Evolutionary conservation across 495 filamentous ascomycete genomes (phyloP).

Genomic region (Aspergillus coremiiformis): DNA sequence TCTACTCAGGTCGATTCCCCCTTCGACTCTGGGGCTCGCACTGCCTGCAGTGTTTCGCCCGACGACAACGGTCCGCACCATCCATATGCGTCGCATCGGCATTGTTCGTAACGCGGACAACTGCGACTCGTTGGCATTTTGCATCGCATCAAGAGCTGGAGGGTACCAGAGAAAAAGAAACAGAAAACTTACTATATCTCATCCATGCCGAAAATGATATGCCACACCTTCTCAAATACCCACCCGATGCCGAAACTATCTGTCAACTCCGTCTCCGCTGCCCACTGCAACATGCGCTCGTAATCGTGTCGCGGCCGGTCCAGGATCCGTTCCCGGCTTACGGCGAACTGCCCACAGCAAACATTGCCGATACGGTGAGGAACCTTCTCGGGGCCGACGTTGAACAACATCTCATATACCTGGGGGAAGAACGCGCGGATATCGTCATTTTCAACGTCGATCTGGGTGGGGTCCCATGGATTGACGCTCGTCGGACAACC

Average conservation of each 20-base stretch:
- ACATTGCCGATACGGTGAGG: constrained; percentile 36
- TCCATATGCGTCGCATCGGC: constrained; percentile 37
- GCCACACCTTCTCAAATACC: constrained; percentile 39
- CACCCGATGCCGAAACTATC: constrained; percentile 37
- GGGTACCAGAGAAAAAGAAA: neutral
- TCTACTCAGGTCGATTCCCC: constrained; percentile 2
- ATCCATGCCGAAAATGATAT: constrained; percentile 37
- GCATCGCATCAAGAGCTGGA: too few species aligned
- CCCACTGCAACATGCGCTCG: constrained; percentile 37
- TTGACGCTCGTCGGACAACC: constrained; percentile 30
- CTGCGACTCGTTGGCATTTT: constrained; percentile 12
- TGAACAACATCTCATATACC: constrained; percentile 30
- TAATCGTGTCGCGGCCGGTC: constrained; percentile 37
- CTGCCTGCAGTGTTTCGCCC: constrained; percentile 26
- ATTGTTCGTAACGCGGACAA: constrained; percentile 36
- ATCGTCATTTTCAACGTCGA: constrained; percentile 31
- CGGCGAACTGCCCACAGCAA: constrained; percentile 47
- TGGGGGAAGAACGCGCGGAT: constrained; percentile 29
- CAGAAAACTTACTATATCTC: constrained; percentile 27
- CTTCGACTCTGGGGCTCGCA: constrained; percentile 10
- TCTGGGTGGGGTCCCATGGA: constrained; percentile 23
- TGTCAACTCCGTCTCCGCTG: constrained; percentile 24
- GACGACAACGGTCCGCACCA: constrained; percentile 37
- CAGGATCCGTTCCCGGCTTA: constrained; percentile 34
- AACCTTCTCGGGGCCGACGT: constrained; percentile 19